phyloP scores from a whole-genome alignment of 139 green algal genomes.

The Micromonas pusilla region DNA sequence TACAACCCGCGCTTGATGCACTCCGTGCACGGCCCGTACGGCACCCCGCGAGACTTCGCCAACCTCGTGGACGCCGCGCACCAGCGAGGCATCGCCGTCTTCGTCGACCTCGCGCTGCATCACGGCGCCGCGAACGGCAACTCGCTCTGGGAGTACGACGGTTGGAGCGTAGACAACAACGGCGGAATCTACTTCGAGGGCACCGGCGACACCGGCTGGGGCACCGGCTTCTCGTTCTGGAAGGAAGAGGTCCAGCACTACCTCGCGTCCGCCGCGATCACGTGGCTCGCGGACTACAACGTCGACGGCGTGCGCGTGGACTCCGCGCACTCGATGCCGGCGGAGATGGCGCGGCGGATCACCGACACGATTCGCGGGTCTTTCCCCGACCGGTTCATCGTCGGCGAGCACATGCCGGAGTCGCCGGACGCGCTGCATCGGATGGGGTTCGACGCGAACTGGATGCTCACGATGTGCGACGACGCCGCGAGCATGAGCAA shows the following conservation, averaged over 20 bases:
- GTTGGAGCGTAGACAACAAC: conserved; percentile 37
- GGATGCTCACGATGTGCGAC: background rate
- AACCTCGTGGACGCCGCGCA: conserved; percentile 51
- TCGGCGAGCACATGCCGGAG: conserved; percentile 54
- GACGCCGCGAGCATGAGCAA: background rate
- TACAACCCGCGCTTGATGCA: conserved; percentile 59
- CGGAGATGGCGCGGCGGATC: conserved; percentile 43
- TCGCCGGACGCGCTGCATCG: conserved; percentile 41
- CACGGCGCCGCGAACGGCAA: conserved; percentile 47
- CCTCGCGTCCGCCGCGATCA: conserved; percentile 19
- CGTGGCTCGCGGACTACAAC: conserved; percentile 44
- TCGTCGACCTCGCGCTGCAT: conserved; percentile 64
- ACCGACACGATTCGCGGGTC: conserved; percentile 40
- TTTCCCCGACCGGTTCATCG: conserved; percentile 54
- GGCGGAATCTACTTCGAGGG: conserved; percentile 65
- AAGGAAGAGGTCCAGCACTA: conserved; percentile 52
- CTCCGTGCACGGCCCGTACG: conserved; percentile 41
- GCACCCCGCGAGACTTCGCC: conserved; percentile 49
- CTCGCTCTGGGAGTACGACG: conserved; percentile 58
- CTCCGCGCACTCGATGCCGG: conserved; percentile 54
- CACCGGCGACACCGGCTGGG: conserved; percentile 50
- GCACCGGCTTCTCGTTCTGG: conserved; percentile 50
- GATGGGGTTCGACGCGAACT: conserved; percentile 39
- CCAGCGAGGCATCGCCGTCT: conserved; percentile 46
- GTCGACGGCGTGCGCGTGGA: conserved; percentile 61